Evolutionary conservation across 2,329 filamentous ascomycete genomes (phyloP), one percentile per base, ranked within the genome.

Genomic region (Botrytis hyacinthi): DNA sequence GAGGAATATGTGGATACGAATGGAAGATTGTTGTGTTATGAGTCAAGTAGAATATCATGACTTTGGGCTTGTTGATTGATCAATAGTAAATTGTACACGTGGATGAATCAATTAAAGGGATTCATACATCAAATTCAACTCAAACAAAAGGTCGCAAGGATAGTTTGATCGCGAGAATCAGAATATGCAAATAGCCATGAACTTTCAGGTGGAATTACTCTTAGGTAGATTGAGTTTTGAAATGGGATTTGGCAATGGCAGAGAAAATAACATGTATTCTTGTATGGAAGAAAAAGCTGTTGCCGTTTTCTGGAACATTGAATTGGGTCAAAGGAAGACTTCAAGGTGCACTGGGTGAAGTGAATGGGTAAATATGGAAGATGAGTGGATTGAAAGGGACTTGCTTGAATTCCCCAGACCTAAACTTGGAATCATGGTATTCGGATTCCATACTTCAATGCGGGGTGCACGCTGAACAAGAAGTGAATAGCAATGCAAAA

Each of bases 401-500:
- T 57, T 29, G 46, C 35, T 68, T 48, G 14, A 68, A 68, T 68
- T 68, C 26, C 65, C 35, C 40, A n/a, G 16, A 6, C 37, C 18
- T 6, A 42, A 42, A 40, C 32, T 57, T 42, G 48, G 54, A 37
- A 48, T n/a, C 32, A 37, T n/a, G 22, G 20, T 42, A 22, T 54
- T 37, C 35, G 29, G n/a, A 57, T 57, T 68, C 37, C 66, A 42
- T 57, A 42, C 35, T 68, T 57, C 35, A 68, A 68, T 68, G 16
- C 48, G 14, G 32, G 62, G 66, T 40, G 48, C 6, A 57, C 16
- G 51, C 12, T 14, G 26, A 54, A 40, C 16, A 42, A 14, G 54
- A n/a, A 68, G 48, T 57, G 66, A 68, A 68, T 42, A 54, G 48
- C 32, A 67, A n/a, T 35, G 32, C 66, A 57, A 32, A 26, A 54